Evolutionary conservation across 306 rosid species (phyloP).

Genomic region (Corylus avellana): DNA sequence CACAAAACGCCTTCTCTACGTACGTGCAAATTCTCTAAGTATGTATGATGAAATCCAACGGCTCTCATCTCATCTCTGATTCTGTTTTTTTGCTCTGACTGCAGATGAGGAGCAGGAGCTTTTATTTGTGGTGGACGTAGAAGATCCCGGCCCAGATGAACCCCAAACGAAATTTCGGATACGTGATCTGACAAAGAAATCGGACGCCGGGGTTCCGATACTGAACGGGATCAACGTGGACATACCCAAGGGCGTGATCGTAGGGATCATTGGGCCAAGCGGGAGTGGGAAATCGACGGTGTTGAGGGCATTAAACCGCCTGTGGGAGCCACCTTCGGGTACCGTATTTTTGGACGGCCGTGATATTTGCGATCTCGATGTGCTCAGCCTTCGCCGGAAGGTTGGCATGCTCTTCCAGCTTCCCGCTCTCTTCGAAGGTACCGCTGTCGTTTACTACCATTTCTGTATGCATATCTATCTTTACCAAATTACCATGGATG

Average conservation of each 20-base stretch:
- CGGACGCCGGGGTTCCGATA: conserved; percentile 52
- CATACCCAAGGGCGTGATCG: conserved; percentile 61
- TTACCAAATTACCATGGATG: no score
- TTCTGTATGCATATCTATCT: no score
- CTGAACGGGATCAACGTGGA: conserved; percentile 60
- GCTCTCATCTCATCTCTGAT: neutral
- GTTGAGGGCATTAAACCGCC: conserved; percentile 75
- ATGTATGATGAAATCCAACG: neutral
- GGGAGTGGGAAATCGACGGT: conserved; percentile 90
- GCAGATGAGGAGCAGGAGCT: conserved; percentile 49
- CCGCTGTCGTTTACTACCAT: no score
- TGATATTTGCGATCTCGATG: conserved; percentile 64
- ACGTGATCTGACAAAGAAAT: conserved; percentile 51
- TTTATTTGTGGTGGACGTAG: conserved; percentile 42
- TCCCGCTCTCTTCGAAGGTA: conserved; percentile 88
- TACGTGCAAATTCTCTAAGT: neutral
- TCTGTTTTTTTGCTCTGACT: neutral
- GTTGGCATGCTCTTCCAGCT: conserved; percentile 97
- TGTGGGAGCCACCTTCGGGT: conserved; percentile 80
- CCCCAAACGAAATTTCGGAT: conserved; percentile 49
- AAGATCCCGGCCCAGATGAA: neutral
- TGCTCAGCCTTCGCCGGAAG: conserved; percentile 77
- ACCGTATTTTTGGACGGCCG: conserved; percentile 68
- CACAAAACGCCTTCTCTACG: neutral
- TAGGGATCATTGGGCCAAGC: conserved; percentile 88